Base-by-base conservation (phyloP, 2,329 filamentous ascomycete genomes). In the Scedosporium apiospermum region DNA sequence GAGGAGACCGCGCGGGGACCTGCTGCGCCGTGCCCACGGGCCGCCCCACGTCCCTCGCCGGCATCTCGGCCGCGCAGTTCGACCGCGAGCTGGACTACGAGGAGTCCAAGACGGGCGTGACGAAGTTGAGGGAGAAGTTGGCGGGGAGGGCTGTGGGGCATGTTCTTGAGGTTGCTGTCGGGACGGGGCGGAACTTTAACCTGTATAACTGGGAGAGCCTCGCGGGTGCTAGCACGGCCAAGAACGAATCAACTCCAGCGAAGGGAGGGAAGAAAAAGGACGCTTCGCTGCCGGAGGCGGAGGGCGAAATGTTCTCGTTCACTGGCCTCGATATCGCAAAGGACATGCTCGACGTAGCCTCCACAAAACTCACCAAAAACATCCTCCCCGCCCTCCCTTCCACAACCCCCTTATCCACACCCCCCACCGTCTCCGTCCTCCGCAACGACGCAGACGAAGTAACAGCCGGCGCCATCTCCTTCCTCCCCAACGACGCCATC, bases 161-260 rank as follows among this genome's bases (percentile, higher is more conserved):
- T 69, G 85, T 88, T 12, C 77, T 87, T 38, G 85, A 88, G 71
- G 77, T 88, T 12, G 84, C 84, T 18, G 79, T 87, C 63, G 85
- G 85, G 18, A 86, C 85, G 2, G 85, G 85, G 3, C 77, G 85
- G 12, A 88, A 88, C 67, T 69, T 87, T 16, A 75, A 77, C 46
- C 84, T 80, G 70, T 87, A 87, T 69, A 75, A 81, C 68, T 88
- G 84, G 83, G 75, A 74, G 18, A 72, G 73, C 14, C 69, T 80
- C 7, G 60, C 66, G 61, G 30, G 67, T 63, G 1, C 58, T 68
- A 1, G 60, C 62, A 4, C 41, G 21, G 51, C 63, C 21, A 58
- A 62, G 27, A 62, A 21, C 60, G 65, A 63, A 21, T 34, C 55
- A 10, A 60, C 41, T 21, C 53, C 58, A 6, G 38, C 42, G 55